These are phyloP conservation scores for Stenogyne calaminthoides DNA, from an alignment of 305 asterid species.

Conservation along the genomic window DNA sequence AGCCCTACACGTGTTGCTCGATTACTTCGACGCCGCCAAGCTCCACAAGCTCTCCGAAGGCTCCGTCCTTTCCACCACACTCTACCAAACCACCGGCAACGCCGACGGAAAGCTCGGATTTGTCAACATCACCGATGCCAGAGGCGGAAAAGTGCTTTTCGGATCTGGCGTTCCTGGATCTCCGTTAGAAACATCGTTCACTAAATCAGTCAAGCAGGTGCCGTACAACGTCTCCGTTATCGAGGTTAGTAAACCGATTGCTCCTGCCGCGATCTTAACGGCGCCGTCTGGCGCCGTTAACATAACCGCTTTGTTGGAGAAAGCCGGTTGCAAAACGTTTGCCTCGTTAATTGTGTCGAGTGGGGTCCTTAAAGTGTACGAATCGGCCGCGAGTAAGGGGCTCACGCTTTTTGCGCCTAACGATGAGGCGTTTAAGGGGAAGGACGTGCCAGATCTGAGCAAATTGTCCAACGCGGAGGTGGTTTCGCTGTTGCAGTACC, in stretches of 20 bases:
- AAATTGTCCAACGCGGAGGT: conserved; percentile 70
- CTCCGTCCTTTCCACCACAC: conserved; percentile 79
- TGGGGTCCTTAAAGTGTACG: conserved; percentile 68
- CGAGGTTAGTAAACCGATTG: conserved; percentile 72
- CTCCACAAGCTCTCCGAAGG: conserved; percentile 89
- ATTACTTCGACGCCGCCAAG: conserved; percentile 73
- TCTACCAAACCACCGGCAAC: conserved; percentile 91
- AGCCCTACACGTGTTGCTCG: conserved; percentile 81
- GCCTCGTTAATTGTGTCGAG: conserved; percentile 47
- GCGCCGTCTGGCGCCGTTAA: conserved; percentile 70
- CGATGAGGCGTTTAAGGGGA: conserved; percentile 89
- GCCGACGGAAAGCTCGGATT: conserved; percentile 76
- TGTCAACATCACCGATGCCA: conserved; percentile 80
- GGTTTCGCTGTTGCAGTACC: conserved; percentile 69
- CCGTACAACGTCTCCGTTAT: conserved; percentile 82
- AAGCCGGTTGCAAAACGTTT: conserved; percentile 94
- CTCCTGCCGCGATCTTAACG: conserved; percentile 60
- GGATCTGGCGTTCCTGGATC: conserved; percentile 86
- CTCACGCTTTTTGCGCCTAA: conserved; percentile 83
- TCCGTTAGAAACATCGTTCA: conserved; percentile 52
- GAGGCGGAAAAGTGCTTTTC: conserved; percentile 88
- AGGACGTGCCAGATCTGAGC: conserved; percentile 65
- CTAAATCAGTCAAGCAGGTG: conserved; percentile 60
- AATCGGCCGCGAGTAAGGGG: conserved; percentile 57
- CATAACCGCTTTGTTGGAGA: conserved; percentile 68